These are phyloP conservation scores for Chaetoceros muelleri DNA, from an alignment of 108 stramenopile genomes.

Conservation along the genomic window DNA sequence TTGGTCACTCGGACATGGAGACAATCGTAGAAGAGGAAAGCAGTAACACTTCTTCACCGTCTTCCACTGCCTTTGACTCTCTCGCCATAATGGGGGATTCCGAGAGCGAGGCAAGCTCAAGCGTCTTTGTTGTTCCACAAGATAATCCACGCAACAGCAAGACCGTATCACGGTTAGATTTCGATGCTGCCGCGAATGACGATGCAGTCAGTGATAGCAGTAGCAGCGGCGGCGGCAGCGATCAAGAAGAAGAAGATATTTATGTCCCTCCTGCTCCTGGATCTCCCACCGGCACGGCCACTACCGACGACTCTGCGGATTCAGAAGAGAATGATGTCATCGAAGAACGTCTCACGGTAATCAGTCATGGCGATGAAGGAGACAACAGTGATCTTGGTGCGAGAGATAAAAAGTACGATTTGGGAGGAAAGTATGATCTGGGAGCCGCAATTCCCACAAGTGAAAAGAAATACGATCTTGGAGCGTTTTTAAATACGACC, in stretches of 20 bases:
- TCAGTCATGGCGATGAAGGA: neutral
- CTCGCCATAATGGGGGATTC: neutral
- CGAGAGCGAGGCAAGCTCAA: neutral
- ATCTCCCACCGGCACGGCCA: neutral
- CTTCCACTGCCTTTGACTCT: neutral
- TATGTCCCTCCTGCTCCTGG: neutral
- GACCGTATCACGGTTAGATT: too few relatives aligned
- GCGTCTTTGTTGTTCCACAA: neutral
- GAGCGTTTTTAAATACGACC: neutral
- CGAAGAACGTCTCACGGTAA: neutral
- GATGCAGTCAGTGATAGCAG: neutral
- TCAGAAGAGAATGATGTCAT: neutral
- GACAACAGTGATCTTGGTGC: neutral
- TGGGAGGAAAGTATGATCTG: neutral
- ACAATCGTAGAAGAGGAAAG: neutral
- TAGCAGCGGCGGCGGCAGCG: neutral
- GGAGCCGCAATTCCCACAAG: neutral
- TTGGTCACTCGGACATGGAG: too few relatives aligned
- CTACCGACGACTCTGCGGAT: neutral
- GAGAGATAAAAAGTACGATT: neutral
- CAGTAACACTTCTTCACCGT: neutral
- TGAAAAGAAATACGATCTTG: neutral
- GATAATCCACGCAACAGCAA: too few relatives aligned
- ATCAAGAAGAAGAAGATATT: neutral
- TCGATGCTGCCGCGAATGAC: neutral